Evolutionary conservation across 2,329 filamentous ascomycete genomes (phyloP).

Genomic region (Teratosphaeria zuluensis): DNA sequence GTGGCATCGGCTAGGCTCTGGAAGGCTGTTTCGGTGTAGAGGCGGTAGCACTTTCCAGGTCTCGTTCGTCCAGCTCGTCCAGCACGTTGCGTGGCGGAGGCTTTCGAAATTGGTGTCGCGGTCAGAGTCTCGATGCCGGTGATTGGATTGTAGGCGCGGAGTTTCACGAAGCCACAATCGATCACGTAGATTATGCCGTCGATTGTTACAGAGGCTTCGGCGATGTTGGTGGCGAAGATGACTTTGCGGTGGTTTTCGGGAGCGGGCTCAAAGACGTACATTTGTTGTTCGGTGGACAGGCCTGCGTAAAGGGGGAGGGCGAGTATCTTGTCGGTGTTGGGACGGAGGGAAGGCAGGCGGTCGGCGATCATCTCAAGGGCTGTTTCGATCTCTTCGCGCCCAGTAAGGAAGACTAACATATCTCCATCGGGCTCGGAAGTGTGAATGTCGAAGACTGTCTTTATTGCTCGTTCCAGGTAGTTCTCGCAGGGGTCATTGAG

Average conservation of each 20-base stretch:
- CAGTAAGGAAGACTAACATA: slow-evolving; percentile 83
- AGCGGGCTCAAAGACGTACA: slow-evolving; percentile 83
- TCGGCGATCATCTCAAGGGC: slow-evolving; percentile 72
- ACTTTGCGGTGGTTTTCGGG: slow-evolving; percentile 79
- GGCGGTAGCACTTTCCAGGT: slow-evolving; percentile 84
- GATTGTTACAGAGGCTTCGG: slow-evolving; percentile 91
- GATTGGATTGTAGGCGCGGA: slow-evolving; percentile 71
- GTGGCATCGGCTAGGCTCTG: slow-evolving; percentile 59
- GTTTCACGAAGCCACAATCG: slow-evolving; percentile 83
- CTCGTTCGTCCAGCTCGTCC: slow-evolving; percentile 83
- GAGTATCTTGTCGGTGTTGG: slow-evolving; percentile 51
- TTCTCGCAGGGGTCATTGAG: slow-evolving; percentile 69
- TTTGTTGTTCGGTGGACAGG: slow-evolving; percentile 80
- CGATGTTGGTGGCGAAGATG: slow-evolving; percentile 89
- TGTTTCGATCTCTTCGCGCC: slow-evolving; percentile 82
- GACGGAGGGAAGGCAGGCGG: slow-evolving; percentile 53
- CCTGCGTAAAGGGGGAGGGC: slow-evolving; percentile 81
- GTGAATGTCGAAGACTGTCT: slow-evolving; percentile 82
- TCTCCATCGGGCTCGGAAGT: slow-evolving; percentile 71
- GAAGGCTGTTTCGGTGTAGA: slow-evolving; percentile 75
- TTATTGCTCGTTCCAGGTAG: slow-evolving; percentile 74
- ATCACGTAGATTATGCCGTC: slow-evolving; percentile 85
- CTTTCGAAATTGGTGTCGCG: slow-evolving; percentile 73
- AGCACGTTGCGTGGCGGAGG: slow-evolving; percentile 82
- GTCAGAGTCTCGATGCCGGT: slow-evolving; percentile 85